Evolutionary conservation across 1,284 basidiomycete genomes (phyloP).

Genomic region (Melampsora americana): DNA sequence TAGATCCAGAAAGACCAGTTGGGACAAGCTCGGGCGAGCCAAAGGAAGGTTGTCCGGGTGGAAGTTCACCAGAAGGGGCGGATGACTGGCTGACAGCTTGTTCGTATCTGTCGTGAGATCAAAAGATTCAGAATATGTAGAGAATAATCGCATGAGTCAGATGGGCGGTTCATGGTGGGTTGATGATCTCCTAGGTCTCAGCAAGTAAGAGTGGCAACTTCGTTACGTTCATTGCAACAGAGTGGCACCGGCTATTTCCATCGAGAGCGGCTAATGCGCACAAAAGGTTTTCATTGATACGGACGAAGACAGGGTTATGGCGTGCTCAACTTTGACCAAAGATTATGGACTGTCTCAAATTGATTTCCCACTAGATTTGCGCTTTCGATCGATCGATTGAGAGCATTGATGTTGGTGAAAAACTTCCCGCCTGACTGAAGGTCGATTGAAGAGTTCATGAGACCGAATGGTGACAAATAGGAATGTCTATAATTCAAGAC

Average conservation of each 20-base stretch:
- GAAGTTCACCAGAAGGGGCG: background rate
- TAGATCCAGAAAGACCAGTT: background rate
- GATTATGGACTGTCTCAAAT: constrained; percentile 34
- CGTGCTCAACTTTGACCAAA: constrained; percentile 39
- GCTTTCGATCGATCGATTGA: constrained; percentile 39
- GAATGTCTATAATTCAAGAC: background rate
- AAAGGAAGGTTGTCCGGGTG: background rate
- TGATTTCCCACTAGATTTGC: constrained; percentile 33
- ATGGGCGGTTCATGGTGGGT: too few relatives aligned
- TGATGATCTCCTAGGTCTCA: too few relatives aligned
- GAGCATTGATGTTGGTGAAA: constrained; percentile 37
- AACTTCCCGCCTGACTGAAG: constrained; percentile 26
- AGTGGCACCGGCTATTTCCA: too few relatives aligned
- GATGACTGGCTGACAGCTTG: background rate
- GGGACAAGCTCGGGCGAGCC: background rate
- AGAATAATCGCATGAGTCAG: background rate
- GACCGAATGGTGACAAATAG: background rate
- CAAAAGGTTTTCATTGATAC: too few relatives aligned
- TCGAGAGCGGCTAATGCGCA: too few relatives aligned
- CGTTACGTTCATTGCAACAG: too few relatives aligned
- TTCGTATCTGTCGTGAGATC: background rate
- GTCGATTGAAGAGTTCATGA: background rate
- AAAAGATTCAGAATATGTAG: background rate
- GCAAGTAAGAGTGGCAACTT: too few relatives aligned
- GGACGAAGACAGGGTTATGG: background rate